Evolutionary conservation across 805 yeast genomes (phyloP).

Genomic region (Candida qinlingensis): DNA sequence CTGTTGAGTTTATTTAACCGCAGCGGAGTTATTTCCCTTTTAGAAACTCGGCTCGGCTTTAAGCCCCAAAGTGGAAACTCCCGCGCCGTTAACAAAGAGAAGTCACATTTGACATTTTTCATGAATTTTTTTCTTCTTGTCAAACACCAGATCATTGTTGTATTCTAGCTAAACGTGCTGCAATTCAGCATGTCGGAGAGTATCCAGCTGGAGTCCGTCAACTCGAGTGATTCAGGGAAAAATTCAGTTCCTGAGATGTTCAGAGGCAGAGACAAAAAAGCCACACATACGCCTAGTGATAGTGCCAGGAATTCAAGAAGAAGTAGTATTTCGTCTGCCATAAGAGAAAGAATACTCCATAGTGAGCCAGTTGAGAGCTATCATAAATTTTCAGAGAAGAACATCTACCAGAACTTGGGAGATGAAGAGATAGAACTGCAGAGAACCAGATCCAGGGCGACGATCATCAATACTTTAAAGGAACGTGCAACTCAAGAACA

Average conservation of each 20-base stretch:
- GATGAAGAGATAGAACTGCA: conserved; percentile 33
- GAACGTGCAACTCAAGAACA: conserved; percentile 22
- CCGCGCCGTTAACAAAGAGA: no score
- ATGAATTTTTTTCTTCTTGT: no score
- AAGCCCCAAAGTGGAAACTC: no score
- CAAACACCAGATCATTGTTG: no score
- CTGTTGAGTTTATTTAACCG: no score
- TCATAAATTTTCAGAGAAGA: conserved; percentile 20
- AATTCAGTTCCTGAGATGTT: not conserved
- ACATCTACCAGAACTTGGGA: conserved; percentile 34
- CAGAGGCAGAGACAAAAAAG: not conserved
- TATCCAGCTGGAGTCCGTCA: not conserved
- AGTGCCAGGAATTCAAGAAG: not conserved
- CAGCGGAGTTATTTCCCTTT: no score
- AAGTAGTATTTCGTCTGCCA: not conserved
- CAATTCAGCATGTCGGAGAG: not conserved
- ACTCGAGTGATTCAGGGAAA: not conserved
- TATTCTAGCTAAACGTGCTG: no score
- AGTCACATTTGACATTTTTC: no score
- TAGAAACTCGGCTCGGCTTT: no score
- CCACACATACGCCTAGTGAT: no score
- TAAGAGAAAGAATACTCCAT: not conserved
- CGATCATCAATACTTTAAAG: conserved; percentile 35
- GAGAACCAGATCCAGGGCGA: conserved; percentile 39
- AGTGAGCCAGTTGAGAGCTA: conserved; percentile 5